Percentiles rank a stretch among this genome's conserved stretches.
Evolutionary conservation across 75 land plant genomes (phyloP).

Genomic region (Picea sitchensis): DNA sequence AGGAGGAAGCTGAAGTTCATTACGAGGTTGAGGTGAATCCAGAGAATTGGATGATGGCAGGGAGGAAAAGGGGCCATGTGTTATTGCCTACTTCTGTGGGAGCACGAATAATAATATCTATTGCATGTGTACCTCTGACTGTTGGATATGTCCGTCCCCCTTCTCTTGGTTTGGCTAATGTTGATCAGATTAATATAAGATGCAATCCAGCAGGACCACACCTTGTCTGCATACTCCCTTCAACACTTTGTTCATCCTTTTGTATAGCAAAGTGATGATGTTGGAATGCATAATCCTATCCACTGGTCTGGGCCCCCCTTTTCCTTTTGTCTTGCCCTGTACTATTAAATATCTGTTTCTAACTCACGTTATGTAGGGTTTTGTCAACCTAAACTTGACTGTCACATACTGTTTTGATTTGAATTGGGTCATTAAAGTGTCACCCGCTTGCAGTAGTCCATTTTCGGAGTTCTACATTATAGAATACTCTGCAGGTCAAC

Average conservation of each 20-base stretch:
- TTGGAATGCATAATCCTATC: background rate
- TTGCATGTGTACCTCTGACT: conserved; percentile 79
- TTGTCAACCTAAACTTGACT: background rate
- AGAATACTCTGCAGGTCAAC: background rate
- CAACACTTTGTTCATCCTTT: conserved; percentile 78
- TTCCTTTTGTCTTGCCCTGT: background rate
- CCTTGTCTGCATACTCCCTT: conserved; percentile 80
- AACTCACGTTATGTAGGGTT: background rate
- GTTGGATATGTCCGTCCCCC: conserved; percentile 96
- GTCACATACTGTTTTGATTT: background rate
- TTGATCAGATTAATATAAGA: conserved; percentile 65
- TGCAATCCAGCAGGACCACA: conserved; percentile 91
- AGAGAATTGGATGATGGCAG: conserved; percentile 97
- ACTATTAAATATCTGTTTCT: background rate
- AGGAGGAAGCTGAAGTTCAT: conserved; percentile 59
- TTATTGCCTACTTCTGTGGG: conserved; percentile 54
- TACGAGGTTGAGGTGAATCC: conserved; percentile 83
- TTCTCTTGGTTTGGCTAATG: conserved; percentile 50
- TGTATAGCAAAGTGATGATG: conserved; percentile 50
- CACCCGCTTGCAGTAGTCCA: background rate
- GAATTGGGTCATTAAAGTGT: background rate
- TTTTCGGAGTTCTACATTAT: background rate
- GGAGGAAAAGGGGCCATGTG: conserved; percentile 79
- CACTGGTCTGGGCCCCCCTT: background rate
- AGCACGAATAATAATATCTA: conserved; percentile 60